Base-by-base conservation (phyloP, 2,329 filamentous ascomycete species). In the Lachnellula occidentalis region DNA sequence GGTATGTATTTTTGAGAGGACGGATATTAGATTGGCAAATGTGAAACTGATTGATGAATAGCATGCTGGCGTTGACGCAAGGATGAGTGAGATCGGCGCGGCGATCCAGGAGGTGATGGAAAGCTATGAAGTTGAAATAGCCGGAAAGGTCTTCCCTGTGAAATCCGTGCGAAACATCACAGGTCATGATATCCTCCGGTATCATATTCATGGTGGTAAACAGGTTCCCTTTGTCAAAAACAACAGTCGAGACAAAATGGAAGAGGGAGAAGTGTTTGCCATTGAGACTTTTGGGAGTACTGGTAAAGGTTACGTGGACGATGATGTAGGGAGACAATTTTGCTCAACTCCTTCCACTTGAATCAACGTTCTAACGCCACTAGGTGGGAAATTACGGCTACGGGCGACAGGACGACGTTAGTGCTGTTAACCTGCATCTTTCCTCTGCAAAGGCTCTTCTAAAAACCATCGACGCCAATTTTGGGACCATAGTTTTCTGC, bases 271-370 rank as follows among this genome's bases (percentile, higher is more conserved):
- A 68, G 86, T 91, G 17, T 97, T 95, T 71, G 92, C 92, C 61
- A 95, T 96, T 64, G 92, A 96, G 76, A 96, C 92, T 0, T 96
- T 96, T 71, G 92, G 92, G 57, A 94, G 87, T 70, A 96, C 92
- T 21, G 92, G 92, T 60, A 92, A 90, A 69, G 92, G 91, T 61
- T 88, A 89, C 68, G 89, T 96, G 54, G 77, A 83, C 61, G 91
- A 96, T 67, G 90, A 96, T 73, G 87, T 90, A 73, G 70, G 80
- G 71, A 31, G 34, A 21, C 21, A 39, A n/a, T 1, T 39, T 17
- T 9, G 5, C 14, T n/a, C 36, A 31, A 34, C 59, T 17, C 19
- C 31, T 60, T 50, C 42, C 31, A 27, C 37, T 22, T 36, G 34
- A 14, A 21, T 42, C 9, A 3, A 31, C 36, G 55, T 64, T 56